phyloP scores from a whole-genome alignment of 306 rosid species.

The Fagus crenata region DNA sequence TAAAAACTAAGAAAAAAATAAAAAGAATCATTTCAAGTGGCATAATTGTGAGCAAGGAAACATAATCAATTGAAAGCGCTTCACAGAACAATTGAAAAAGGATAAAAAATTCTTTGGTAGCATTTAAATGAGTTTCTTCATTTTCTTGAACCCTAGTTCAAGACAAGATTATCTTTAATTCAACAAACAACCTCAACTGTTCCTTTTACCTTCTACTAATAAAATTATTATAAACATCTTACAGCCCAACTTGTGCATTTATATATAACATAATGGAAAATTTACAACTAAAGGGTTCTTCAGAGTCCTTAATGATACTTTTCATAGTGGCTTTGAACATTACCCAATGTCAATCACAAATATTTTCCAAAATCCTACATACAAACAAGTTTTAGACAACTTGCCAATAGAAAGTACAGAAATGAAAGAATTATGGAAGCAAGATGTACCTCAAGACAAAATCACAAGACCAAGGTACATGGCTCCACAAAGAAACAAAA shows the following conservation, averaged over 20 bases:
- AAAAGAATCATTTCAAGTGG: no score
- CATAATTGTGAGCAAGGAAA: no score
- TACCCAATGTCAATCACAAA: neutral
- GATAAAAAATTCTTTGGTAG: no score
- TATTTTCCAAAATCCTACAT: neutral
- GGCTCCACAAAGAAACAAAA: constrained; percentile 54
- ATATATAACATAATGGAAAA: neutral
- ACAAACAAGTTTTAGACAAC: neutral
- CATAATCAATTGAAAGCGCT: no score
- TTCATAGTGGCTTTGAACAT: neutral
- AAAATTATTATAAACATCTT: neutral
- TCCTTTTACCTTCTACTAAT: neutral
- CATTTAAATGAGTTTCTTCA: no score
- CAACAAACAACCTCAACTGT: no score
- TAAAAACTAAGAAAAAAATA: neutral
- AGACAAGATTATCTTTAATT: no score
- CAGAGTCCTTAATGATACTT: neutral
- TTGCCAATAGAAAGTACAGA: neutral
- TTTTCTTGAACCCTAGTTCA: no score
- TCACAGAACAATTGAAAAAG: no score
- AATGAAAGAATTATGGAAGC: neutral
- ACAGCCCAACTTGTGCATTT: neutral
- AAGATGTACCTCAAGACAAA: constrained; percentile 46
- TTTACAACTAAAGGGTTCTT: neutral
- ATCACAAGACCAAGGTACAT: constrained; percentile 64